Conservation (phyloP, 495 filamentous ascomycete genomes). For the Hypoxylon rickii region DNA sequence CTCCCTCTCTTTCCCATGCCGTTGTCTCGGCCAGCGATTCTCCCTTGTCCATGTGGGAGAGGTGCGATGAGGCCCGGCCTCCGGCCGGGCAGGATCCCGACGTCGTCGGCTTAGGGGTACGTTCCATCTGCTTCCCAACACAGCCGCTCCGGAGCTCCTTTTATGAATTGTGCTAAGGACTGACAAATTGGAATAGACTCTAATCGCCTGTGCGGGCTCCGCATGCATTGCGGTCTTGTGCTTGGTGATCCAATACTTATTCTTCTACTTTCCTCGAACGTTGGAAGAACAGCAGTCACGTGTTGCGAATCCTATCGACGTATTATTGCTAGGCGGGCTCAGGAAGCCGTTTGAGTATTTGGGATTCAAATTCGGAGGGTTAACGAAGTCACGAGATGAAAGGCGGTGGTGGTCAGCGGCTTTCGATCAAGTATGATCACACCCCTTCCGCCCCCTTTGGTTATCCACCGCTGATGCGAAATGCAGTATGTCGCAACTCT, state of each 20-base stretch:
- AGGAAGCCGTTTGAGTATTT: constrained; percentile 30
- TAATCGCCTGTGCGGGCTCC: constrained; percentile 33
- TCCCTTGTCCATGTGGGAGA: constrained; percentile 34
- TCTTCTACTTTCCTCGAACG: constrained; percentile 24
- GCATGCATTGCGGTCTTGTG: constrained; percentile 29
- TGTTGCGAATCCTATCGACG: constrained; percentile 28
- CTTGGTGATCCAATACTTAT: constrained; percentile 28
- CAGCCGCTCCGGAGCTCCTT: too few species aligned
- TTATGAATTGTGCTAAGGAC: too few species aligned
- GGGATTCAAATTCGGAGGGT: constrained; percentile 14
- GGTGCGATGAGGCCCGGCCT: constrained; percentile 32
- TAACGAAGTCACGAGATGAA: constrained; percentile 2
- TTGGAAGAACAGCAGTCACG: constrained; percentile 16
- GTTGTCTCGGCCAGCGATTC: constrained; percentile 27
- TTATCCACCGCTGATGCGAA: constrained; percentile 16
- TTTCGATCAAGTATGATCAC: constrained; percentile 25
- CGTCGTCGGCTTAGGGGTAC: constrained; percentile 30
- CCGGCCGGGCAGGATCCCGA: constrained; percentile 33
- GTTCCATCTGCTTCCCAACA: constrained; percentile 17
- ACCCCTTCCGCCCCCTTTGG: neutral
- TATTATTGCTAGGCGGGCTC: constrained; percentile 21
- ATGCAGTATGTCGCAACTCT: constrained; percentile 25
- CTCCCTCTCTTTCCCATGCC: constrained; percentile 25
- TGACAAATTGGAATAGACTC: too few species aligned
- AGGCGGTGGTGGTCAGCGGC: constrained; percentile 20